These are phyloP conservation scores for Toxicodendron radicans DNA, from an alignment of 345 rosid genomes.

Conservation along the genomic window DNA sequence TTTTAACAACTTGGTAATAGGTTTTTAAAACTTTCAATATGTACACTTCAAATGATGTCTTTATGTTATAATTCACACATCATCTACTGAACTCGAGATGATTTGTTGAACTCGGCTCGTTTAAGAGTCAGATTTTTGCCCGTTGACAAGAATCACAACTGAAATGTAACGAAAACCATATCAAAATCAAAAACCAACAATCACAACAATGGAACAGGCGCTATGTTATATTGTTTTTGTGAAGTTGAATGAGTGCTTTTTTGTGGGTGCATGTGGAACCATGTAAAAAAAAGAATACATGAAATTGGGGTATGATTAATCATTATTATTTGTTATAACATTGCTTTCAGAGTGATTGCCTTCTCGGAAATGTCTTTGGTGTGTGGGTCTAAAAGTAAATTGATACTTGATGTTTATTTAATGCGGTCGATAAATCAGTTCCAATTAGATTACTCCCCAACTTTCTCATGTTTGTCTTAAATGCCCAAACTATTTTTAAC, in stretches of 20 bases:
- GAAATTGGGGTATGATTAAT: neutral
- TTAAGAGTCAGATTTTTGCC: no score
- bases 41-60: no score
- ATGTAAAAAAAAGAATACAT: neutral
- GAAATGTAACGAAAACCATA: no score
- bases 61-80: no score
- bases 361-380: neutral
- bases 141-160: no score
- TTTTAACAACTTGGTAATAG: no score
- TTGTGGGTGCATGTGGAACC: neutral
- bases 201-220: no score
- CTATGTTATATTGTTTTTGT: neutral
- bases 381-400: neutral
- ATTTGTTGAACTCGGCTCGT: no score
- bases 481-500: conserved; percentile 7
- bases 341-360: neutral
- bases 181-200: no score
- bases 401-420: neutral
- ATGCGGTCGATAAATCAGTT: neutral
- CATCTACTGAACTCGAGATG: no score
- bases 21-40: no score
- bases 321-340: neutral
- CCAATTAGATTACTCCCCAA: conserved; percentile 6
- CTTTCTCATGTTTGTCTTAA: conserved; percentile 26
- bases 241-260: neutral